These are phyloP conservation scores for Fraxinus sp. DNA, from an alignment of 305 asterid species.

Conservation along the genomic window DNA sequence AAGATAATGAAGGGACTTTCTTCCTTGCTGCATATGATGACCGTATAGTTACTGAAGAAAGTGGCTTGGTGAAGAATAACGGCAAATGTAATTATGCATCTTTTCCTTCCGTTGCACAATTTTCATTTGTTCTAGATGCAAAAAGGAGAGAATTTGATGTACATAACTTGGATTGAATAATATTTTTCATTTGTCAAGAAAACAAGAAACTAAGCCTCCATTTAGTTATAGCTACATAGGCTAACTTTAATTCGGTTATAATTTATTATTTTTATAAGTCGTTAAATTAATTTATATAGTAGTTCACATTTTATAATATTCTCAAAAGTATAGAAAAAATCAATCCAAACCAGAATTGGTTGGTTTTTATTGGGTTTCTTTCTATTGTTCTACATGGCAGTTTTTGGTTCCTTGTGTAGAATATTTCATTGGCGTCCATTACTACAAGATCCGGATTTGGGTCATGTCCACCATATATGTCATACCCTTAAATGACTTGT, in stretches of 20 bases:
- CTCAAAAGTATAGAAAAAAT: not conserved
- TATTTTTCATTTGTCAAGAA: not conserved
- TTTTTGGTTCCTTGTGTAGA: not conserved
- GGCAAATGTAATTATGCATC: constrained; percentile 4
- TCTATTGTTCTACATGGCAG: not conserved
- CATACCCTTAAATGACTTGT: not conserved
- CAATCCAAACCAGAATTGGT: not conserved
- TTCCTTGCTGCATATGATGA: constrained; percentile 58
- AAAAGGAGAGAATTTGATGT: not conserved
- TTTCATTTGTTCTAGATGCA: not conserved
- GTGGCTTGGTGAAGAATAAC: constrained; percentile 46
- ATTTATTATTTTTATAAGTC: not conserved
- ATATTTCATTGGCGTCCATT: not conserved
- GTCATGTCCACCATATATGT: not conserved
- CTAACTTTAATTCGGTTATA: not conserved
- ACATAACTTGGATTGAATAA: not conserved
- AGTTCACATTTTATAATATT: not conserved
- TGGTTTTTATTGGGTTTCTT: not conserved
- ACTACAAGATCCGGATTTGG: not conserved
- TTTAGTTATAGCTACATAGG: not conserved
- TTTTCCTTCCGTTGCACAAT: not conserved
- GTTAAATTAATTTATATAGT: not conserved
- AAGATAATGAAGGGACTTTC: constrained; percentile 55
- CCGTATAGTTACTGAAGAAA: constrained; percentile 44
- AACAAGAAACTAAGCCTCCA: not conserved